Evolutionary conservation across 2,329 filamentous ascomycete genomes (phyloP).

Genomic region (Penicillium sclerotigenum): DNA sequence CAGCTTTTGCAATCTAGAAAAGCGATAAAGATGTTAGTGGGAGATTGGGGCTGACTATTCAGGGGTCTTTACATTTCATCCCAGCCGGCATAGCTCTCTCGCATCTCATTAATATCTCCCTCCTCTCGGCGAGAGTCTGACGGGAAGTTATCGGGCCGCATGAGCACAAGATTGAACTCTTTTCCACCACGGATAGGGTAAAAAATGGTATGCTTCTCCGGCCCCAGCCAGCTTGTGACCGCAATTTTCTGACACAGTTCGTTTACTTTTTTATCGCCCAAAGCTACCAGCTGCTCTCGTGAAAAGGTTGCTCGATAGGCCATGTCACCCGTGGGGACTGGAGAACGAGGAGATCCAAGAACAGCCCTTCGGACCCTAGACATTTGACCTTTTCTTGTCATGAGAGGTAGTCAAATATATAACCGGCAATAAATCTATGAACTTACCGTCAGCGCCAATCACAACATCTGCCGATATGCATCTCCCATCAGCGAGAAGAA

Average conservation of each 20-base stretch:
- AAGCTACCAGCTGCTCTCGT: constrained; percentile 47
- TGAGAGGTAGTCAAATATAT: background rate
- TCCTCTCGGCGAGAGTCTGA: constrained; percentile 28
- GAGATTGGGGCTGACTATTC: background rate
- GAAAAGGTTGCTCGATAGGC: constrained; percentile 57
- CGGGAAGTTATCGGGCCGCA: constrained; percentile 55
- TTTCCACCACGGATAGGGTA: constrained; percentile 59
- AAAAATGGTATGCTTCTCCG: constrained; percentile 57
- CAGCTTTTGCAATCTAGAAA: constrained; percentile 26
- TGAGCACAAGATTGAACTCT: constrained; percentile 62
- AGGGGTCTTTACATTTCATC: constrained; percentile 46
- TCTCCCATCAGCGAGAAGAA: constrained; percentile 7
- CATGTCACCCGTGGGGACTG: constrained; percentile 59
- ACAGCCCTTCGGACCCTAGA: constrained; percentile 12
- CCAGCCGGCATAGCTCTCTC: constrained; percentile 57
- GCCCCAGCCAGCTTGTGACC: constrained; percentile 61
- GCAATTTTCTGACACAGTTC: constrained; percentile 51
- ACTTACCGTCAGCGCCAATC: constrained; percentile 21
- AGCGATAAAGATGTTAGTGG: background rate
- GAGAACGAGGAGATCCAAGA: constrained; percentile 43
- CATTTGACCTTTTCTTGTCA: constrained; percentile 12
- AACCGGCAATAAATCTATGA: background rate
- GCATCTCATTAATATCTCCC: constrained; percentile 60
- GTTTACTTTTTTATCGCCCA: constrained; percentile 30
- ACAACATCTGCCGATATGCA: constrained; percentile 15